phyloP scores from a whole-genome alignment of 768 basidiomycete genomes.

The Tricholomella constricta region DNA sequence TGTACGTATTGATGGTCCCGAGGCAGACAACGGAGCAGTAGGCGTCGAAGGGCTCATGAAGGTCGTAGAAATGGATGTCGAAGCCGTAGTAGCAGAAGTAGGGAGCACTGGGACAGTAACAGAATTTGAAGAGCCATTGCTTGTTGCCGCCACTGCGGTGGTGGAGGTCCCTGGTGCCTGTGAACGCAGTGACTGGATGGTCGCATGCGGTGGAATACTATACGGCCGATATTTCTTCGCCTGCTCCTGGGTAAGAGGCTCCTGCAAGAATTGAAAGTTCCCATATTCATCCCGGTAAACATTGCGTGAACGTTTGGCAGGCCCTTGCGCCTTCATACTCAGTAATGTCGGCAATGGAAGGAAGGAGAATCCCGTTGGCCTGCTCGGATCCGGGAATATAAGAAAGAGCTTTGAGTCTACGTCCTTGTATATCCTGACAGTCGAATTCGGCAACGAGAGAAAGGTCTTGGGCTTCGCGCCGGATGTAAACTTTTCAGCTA shows the following conservation, averaged over 20 bases:
- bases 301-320: neutral
- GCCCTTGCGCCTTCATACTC: neutral
- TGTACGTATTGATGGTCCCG: constrained; percentile 20
- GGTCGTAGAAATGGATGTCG: neutral
- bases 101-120: neutral
- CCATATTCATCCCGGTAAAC: neutral
- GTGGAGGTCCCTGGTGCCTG: neutral
- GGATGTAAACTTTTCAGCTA: neutral
- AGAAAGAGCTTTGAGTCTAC: neutral
- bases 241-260: neutral
- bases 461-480: neutral
- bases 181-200: neutral
- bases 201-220: constrained; percentile 8
- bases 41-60: neutral
- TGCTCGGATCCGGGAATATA: neutral
- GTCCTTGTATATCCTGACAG: constrained; percentile 6
- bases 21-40: neutral
- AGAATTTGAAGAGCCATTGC: neutral
- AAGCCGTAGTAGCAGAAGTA: neutral
- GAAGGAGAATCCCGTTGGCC: neutral
- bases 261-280: neutral
- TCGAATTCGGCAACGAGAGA: neutral
- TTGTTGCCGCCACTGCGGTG: neutral
- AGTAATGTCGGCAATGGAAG: neutral
- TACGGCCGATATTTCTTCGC: constrained; percentile 2